Conservation (phyloP, 441 rosid species). For the Hura crepitans region DNA sequence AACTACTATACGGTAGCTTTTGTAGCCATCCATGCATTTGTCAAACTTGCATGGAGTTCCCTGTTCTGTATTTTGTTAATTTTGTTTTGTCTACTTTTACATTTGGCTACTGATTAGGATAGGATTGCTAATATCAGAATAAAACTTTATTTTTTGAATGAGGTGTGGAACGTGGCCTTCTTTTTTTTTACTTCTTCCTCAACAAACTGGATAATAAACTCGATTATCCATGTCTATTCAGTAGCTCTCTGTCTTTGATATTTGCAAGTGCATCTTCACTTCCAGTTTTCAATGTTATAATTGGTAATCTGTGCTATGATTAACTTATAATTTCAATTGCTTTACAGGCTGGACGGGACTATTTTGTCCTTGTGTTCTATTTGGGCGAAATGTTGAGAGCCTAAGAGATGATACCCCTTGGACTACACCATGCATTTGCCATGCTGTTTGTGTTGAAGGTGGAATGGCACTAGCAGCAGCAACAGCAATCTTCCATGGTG, state of each 20-base stretch:
- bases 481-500: conserved; percentile 56
- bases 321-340: conserved; percentile 1
- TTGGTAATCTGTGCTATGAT: background rate
- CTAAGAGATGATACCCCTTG: conserved; percentile 72
- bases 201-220: background rate
- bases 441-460: conserved; percentile 85
- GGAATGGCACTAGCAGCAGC: conserved; percentile 67
- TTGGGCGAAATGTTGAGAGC: conserved; percentile 74
- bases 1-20: background rate
- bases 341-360: conserved; percentile 67
- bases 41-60: background rate
- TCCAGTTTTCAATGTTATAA: background rate
- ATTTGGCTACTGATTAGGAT: background rate
- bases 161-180: background rate
- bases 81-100: background rate
- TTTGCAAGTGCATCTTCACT: background rate
- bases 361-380: conserved; percentile 79
- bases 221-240: background rate
- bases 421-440: conserved; percentile 74
- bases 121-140: background rate
- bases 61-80: background rate
- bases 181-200: background rate
- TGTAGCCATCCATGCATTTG: background rate
- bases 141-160: background rate
- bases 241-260: background rate